Evolutionary conservation across 805 yeast species (phyloP), one percentile per base, ranked within the genome.

Genomic region (Scheffersomyces coipomensis): DNA sequence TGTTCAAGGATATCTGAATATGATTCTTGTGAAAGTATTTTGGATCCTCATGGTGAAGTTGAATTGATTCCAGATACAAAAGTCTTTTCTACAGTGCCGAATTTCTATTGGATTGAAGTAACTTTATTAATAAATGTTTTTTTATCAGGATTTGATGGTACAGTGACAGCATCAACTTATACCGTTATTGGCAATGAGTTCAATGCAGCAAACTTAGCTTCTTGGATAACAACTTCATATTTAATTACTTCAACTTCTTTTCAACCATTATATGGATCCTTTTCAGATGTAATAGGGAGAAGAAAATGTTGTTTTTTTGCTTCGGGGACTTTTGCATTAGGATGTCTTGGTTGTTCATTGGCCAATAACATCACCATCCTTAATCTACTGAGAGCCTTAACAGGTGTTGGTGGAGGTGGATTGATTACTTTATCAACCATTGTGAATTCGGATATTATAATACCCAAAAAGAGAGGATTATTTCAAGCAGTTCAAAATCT

Each of bases 131-230:
- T 56, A 4, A 71, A 70, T 37, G 74, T 69, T 1, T 71, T 74
- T 37, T 57, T 74, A 11, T 58, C 73, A 9, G 76, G 76, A 2
- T 70, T 75, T 46, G 78, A 74, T 45, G 64, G 71, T 2, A 73
- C 78, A 4, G 65, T 75, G 29, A 71, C 76, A 9, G 76, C 78
- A 3, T 68, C 76, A 4, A 71, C 73, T 1, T 73, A 72, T 41
- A 64, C 76, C 15, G 58, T 68, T 24, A 71, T 74, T 23, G 78
- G 78, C 2, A 64, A 68, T 32, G 64, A 66, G 37, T 64, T 64
- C 34, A 49, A 59, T 15, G 63, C 66, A 8, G 61, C 60, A 13
- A 45, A 58, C 29, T 39, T 64, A 11, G 69, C 69, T 17, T 62
- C 73, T 2, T 67, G 73, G 73, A 64, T 69, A 27, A 66, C 74